These are phyloP conservation scores for Cutaneotrichosporon arboriforme DNA, from an alignment of 1,284 basidiomycete species.

Conservation along the genomic window DNA sequence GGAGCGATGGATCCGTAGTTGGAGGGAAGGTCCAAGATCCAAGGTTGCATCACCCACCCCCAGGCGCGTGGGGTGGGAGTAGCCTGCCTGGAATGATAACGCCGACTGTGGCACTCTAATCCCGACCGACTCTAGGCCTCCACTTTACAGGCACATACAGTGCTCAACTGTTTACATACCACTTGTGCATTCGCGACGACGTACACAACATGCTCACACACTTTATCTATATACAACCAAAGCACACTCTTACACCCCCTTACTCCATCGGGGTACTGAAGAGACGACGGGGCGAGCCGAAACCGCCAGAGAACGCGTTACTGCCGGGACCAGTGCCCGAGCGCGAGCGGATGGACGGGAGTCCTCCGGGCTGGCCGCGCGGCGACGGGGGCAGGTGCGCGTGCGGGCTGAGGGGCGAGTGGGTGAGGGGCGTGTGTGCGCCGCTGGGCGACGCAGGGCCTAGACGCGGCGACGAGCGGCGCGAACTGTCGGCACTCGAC, in stretches of 20 bases:
- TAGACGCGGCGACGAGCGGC: neutral
- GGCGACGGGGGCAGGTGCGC: conserved; percentile 1
- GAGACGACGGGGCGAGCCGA: conserved; percentile 11
- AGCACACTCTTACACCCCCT: neutral
- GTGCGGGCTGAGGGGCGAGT: conserved; percentile 2
- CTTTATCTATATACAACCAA: conserved; percentile 2
- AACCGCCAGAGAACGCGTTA: conserved; percentile 13
- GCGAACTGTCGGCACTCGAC: neutral
- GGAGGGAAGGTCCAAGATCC: neutral
- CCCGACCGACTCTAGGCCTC: too few relatives aligned
- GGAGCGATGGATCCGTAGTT: too few relatives aligned
- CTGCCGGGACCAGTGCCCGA: conserved; percentile 1
- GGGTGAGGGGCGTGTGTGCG: neutral
- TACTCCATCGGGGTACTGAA: conserved; percentile 7
- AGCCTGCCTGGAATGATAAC: conserved; percentile 35
- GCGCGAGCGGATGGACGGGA: conserved; percentile 7
- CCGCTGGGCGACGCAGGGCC: neutral
- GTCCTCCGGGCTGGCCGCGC: neutral
- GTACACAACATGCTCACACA: neutral
- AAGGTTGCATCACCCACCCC: neutral
- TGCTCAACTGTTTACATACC: too few relatives aligned
- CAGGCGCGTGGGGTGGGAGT: conserved; percentile 55
- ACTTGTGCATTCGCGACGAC: neutral
- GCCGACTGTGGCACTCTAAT: conserved; percentile 10
- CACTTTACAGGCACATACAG: neutral